Conservation (phyloP, 495 filamentous ascomycete genomes). For the Penicillium cosmopolitanum region DNA sequence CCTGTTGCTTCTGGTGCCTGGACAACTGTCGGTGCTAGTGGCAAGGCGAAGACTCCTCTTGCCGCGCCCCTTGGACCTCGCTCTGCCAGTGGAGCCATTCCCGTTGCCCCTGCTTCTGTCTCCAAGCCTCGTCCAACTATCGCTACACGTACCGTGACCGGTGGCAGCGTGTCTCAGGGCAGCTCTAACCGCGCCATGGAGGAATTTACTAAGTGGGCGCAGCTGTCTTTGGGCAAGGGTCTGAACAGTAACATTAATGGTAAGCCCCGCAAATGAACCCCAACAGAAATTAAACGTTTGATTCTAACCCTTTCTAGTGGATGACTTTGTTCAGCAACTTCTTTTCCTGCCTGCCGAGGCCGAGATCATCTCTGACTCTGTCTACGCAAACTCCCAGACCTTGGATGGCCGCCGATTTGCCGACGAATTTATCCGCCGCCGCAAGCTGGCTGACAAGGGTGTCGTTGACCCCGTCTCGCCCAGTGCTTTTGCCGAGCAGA, state of each 20-base stretch:
- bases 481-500: constrained; percentile 48
- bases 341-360: constrained; percentile 73
- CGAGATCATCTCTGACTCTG: constrained; percentile 82
- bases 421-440: constrained; percentile 90
- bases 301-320: constrained; percentile 57
- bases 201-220: constrained; percentile 93
- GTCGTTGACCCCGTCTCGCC: constrained; percentile 61
- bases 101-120: constrained; percentile 42
- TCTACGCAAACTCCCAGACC: constrained; percentile 81
- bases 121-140: constrained; percentile 34
- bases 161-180: constrained; percentile 36
- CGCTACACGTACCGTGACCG: constrained; percentile 40
- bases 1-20: constrained; percentile 63
- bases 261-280: constrained; percentile 22
- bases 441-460: constrained; percentile 89
- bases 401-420: constrained; percentile 92
- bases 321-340: constrained; percentile 77
- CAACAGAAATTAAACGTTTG: constrained; percentile 8
- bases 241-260: constrained; percentile 64
- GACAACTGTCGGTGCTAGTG: constrained; percentile 95
- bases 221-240: constrained; percentile 67
- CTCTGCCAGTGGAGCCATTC: constrained; percentile 54
- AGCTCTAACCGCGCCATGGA: constrained; percentile 67
- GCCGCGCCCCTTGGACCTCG: constrained; percentile 60
- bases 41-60: constrained; percentile 79